Base-by-base conservation (phyloP, 2,329 filamentous ascomycete genomes). In the Simplicillium aogashimaense region DNA sequence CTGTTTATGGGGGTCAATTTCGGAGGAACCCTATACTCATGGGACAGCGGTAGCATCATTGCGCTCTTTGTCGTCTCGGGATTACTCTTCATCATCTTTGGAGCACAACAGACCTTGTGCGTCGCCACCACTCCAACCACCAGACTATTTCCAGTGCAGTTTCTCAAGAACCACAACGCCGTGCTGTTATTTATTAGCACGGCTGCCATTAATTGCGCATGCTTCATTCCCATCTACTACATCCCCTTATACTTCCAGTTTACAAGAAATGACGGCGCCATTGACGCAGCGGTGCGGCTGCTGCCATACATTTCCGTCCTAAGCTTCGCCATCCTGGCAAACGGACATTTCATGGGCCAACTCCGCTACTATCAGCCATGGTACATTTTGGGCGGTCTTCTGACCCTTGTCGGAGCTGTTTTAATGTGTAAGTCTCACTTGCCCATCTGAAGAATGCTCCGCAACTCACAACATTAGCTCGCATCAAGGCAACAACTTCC, bases 191-290 rank as follows among this genome's bases (percentile, higher is more conserved):
- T 38, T 12, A 14, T 13, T 16, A 25, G 7, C 7, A 36, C 37
- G 28, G 32, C 33, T 4, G 51, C 62, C 8, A 59, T 58, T 42
- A 49, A 55, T 31, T 43, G 36, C 11, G 41, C 38, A 2, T 30
- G 48, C 17, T 56, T 50, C 34, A 42, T 56, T 5, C 43, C 48
- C 18, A 49, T 67, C 16, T 74, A 72, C 50, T 72, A 66, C 48
- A 63, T 72, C 13, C 69, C 70, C 0, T 50, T 74, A 6, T 71
- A 61, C 52, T 74, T 73, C 52, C 62, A 69, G 43, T 74, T 72
- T 47, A 59, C 59, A 3, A 53, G 53, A 3, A 59, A 59, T 7
- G 67, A 70, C 31, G 50, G 46, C 2, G 53, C 61, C 1, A 43
- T 65, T 4, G 43, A 56, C 36, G 55, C 64, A 12, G 63, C 52